Conservation (phyloP, 148 eudicot genomes). For the Pouteria glomerata region DNA sequence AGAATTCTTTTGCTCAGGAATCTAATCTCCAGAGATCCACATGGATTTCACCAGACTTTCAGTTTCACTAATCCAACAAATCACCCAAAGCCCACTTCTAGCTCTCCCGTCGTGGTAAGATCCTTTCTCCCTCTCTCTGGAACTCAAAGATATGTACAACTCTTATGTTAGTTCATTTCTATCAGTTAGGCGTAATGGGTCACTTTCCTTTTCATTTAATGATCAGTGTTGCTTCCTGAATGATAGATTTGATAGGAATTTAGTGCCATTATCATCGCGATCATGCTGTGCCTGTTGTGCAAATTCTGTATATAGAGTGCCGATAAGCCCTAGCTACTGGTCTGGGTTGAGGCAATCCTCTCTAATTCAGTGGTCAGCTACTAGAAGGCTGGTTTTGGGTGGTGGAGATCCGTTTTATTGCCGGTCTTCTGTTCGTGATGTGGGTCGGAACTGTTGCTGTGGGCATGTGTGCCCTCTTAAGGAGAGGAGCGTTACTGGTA, state of each 20-base stretch:
- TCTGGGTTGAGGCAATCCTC: constrained; percentile 73
- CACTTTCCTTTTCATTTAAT: constrained; percentile 31
- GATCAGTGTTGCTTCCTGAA: constrained; percentile 23
- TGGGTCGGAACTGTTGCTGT: constrained; percentile 30
- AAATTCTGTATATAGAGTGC: constrained; percentile 23
- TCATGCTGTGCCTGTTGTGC: constrained; percentile 37
- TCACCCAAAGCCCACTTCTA: constrained; percentile 14
- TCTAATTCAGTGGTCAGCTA: constrained; percentile 56
- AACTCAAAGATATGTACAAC: constrained; percentile 31
- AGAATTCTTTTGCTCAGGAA: too few relatives aligned
- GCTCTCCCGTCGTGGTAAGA: constrained; percentile 26
- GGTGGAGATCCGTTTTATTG: constrained; percentile 27
- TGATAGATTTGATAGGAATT: constrained; percentile 23
- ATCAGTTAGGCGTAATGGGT: constrained; percentile 29
- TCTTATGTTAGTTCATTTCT: constrained; percentile 31
- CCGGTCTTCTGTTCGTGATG: constrained; percentile 31
- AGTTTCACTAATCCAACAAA: constrained; percentile 5
- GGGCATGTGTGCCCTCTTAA: constrained; percentile 18
- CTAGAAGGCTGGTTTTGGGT: constrained; percentile 42
- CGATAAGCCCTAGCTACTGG: constrained; percentile 40
- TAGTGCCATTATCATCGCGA: constrained; percentile 17
- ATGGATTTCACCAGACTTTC: neutral
- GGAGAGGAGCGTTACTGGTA: constrained; percentile 26
- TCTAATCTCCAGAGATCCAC: neutral
- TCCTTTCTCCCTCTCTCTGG: constrained; percentile 5